Conservation (phyloP, 129 eudicot species). For the Arctium lappa region DNA sequence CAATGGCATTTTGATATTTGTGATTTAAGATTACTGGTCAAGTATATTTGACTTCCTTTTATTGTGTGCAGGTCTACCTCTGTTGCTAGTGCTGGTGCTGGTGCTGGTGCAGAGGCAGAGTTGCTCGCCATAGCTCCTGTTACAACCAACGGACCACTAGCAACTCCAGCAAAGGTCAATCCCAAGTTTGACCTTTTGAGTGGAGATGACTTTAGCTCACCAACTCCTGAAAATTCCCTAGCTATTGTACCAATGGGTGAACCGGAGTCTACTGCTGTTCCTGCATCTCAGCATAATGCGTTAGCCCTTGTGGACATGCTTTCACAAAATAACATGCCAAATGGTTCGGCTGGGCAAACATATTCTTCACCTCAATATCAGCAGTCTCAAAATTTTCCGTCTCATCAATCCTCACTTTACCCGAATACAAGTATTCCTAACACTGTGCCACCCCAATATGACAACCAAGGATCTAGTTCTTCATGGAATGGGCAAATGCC, state of each 20-base stretch:
- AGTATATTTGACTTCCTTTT: background rate
- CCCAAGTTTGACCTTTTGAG: conserved; percentile 80
- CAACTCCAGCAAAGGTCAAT: conserved; percentile 35
- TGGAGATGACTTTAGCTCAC: conserved; percentile 77
- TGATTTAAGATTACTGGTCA: conserved; percentile 7
- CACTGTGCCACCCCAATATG: conserved; percentile 37
- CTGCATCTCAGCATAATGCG: conserved; percentile 55
- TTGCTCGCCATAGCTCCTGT: conserved; percentile 50
- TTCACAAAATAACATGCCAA: conserved; percentile 37
- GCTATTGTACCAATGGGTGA: conserved; percentile 76
- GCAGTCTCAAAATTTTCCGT: conserved; percentile 44
- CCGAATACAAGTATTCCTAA: conserved; percentile 50
- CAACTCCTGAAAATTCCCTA: conserved; percentile 47
- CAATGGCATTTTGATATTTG: background rate
- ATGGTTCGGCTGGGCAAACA: conserved; percentile 42
- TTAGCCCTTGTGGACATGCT: conserved; percentile 84
- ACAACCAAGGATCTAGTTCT: conserved; percentile 46
- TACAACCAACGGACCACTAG: conserved; percentile 30
- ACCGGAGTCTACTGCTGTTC: conserved; percentile 48
- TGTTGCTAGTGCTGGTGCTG: conserved; percentile 18
- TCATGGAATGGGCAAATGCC: conserved; percentile 63
- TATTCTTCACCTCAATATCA: conserved; percentile 52
- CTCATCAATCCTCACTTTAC: conserved; percentile 36
- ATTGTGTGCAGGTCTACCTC: conserved; percentile 52
- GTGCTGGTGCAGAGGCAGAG: conserved; percentile 33